A percentile compares a stretch with the other conserved stretches of the same genome.
Conservation (phyloP, 2,329 filamentous ascomycete genomes). For the Phyllosticta paracitricarpa region DNA sequence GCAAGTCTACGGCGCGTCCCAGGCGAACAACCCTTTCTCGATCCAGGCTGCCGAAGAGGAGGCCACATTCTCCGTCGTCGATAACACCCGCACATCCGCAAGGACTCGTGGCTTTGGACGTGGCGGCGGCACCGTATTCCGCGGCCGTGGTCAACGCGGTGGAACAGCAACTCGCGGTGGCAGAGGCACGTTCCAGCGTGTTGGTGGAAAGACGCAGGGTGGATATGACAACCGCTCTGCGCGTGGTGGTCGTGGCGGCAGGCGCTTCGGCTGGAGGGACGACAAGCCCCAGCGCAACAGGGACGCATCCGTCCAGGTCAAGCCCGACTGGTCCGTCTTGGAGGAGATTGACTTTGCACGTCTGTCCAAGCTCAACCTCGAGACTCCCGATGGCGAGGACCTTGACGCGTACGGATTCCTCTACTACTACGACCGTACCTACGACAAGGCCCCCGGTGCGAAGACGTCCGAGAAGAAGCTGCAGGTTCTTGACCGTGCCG, state of each 20-base stretch:
- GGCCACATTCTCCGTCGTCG: constrained; percentile 94
- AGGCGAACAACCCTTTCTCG: constrained; percentile 68
- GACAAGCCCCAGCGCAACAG: constrained; percentile 97
- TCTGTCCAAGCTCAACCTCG: constrained; percentile 88
- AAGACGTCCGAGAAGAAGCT: constrained; percentile 83
- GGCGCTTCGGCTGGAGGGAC: constrained; percentile 96
- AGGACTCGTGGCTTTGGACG: constrained; percentile 75
- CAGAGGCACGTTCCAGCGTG: constrained; percentile 63
- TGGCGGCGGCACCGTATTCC: constrained; percentile 82
- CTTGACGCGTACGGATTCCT: constrained; percentile 93
- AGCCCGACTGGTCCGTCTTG: constrained; percentile 86
- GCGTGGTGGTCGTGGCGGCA: constrained; percentile 61
- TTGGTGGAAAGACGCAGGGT: constrained; percentile 54
- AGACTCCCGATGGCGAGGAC: constrained; percentile 90
- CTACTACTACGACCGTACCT: constrained; percentile 94
- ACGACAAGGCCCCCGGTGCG: constrained; percentile 79
- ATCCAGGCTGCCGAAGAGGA: constrained; percentile 91
- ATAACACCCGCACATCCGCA: constrained; percentile 77
- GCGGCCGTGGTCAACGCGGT: constrained; percentile 65
- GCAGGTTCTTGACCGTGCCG: constrained; percentile 79
- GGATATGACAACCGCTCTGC: constrained; percentile 60
- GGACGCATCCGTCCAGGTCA: constrained; percentile 92
- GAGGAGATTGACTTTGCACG: constrained; percentile 99
- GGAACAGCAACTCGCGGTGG: constrained; percentile 63
- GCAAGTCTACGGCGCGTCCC: constrained; percentile 89